Evolutionary conservation across 345 rosid genomes (phyloP).

Genomic region (Psidium guajava): DNA sequence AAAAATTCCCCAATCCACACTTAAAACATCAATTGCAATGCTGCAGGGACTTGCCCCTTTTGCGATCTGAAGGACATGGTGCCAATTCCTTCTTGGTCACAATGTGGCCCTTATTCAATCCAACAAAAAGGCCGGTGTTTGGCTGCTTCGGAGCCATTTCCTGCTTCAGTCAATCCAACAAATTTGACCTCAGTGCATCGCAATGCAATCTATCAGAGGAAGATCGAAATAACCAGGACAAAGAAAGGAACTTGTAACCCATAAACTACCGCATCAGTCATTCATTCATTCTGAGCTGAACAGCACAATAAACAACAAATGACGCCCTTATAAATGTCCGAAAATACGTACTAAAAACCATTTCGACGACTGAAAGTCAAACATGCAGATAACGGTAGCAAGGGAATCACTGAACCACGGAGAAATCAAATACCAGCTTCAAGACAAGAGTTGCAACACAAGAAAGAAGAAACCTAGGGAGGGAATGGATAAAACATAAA

Average conservation of each 20-base stretch:
- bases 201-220: not conserved
- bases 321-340: not conserved
- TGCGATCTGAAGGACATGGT: too few species aligned
- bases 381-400: not conserved
- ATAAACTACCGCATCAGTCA: not conserved
- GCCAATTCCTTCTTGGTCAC: too few species aligned
- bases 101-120: too few species aligned
- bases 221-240: not conserved
- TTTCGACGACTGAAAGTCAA: not conserved
- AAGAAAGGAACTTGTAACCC: not conserved
- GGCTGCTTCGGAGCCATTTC: constrained; percentile 49
- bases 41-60: constrained; percentile 34
- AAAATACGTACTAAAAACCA: not conserved
- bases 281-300: not conserved
- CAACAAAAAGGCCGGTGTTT: constrained; percentile 40
- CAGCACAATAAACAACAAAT: not conserved
- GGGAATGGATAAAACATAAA: too few species aligned
- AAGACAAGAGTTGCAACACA: too few species aligned
- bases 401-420: not conserved
- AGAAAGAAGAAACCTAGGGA: too few species aligned
- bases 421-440: too few species aligned
- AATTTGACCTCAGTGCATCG: not conserved
- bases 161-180: constrained; percentile 4
- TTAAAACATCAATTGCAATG: not conserved
- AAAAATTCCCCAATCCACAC: not conserved